These are phyloP conservation scores for Ophiocordyceps sinensis DNA, from an alignment of 2,329 filamentous ascomycete genomes.

Conservation along the genomic window DNA sequence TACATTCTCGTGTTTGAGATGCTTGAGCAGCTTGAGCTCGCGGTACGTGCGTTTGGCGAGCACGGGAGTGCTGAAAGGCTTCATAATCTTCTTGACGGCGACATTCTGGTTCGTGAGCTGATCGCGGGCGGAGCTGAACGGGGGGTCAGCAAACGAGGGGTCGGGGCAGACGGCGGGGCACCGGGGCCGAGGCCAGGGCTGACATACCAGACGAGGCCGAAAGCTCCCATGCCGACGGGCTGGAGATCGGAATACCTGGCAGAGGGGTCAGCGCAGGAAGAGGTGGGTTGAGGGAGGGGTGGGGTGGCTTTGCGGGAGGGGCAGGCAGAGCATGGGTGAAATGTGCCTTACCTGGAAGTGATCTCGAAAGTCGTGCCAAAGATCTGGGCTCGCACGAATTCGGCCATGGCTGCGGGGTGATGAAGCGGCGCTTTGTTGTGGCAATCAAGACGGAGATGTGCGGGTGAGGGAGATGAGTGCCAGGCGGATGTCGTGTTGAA, in stretches of 20 bases:
- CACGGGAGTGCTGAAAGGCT: constrained; percentile 98
- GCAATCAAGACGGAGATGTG: neutral
- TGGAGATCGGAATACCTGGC: constrained; percentile 90
- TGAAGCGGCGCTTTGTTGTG: neutral
- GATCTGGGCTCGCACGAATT: constrained; percentile 98
- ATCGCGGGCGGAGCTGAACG: constrained; percentile 76
- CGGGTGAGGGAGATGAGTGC: neutral
- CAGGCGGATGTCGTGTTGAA: too few species aligned
- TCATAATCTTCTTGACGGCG: constrained; percentile 99
- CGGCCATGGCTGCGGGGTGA: constrained; percentile 61
- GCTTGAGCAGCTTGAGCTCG: constrained; percentile 93
- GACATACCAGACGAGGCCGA: constrained; percentile 88
- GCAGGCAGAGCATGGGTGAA: neutral
- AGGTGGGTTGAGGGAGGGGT: neutral
- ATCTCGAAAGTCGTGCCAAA: constrained; percentile 99
- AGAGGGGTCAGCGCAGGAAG: neutral
- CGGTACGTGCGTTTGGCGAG: constrained; percentile 95
- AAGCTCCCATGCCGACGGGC: constrained; percentile 97
- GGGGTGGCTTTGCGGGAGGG: neutral
- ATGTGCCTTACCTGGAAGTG: constrained; percentile 65
- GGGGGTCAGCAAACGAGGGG: neutral
- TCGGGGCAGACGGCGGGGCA: neutral
- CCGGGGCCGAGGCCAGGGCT: neutral
- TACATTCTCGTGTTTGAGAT: constrained; percentile 93
- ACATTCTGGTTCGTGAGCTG: constrained; percentile 95